A percentile compares a stretch with the other conserved stretches of the same genome.
Conservation (phyloP, 1,139 yeast genomes). For the Pneumocystis wakefieldiae region DNA sequence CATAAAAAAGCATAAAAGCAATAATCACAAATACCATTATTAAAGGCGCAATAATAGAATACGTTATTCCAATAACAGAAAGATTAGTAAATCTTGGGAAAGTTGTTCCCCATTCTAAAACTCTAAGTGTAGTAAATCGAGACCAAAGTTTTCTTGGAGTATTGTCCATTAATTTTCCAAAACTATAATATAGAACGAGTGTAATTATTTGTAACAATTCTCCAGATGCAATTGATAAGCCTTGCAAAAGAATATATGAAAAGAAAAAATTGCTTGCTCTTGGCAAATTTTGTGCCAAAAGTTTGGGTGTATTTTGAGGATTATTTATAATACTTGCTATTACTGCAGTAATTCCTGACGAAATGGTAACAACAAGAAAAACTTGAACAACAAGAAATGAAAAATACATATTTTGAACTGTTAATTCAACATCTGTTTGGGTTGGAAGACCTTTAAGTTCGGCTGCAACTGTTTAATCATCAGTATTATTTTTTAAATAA, state of each 20-base stretch:
- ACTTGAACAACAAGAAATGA: conserved; percentile 82
- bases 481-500: neutral
- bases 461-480: conserved; percentile 3
- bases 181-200: conserved; percentile 50
- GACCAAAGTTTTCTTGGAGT: conserved; percentile 81
- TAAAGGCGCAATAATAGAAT: conserved; percentile 69
- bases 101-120: conserved; percentile 72
- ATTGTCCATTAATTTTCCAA: conserved; percentile 55
- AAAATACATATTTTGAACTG: conserved; percentile 73
- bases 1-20: conserved; percentile 55
- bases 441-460: conserved; percentile 52
- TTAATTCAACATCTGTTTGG: conserved; percentile 54
- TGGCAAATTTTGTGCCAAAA: conserved; percentile 64
- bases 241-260: conserved; percentile 61
- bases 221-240: conserved; percentile 68
- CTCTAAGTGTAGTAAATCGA: conserved; percentile 48
- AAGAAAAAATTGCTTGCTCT: conserved; percentile 75
- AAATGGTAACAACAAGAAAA: conserved; percentile 63
- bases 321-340: conserved; percentile 49
- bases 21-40: conserved; percentile 53
- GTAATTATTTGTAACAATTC: conserved; percentile 64
- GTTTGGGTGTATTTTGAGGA: conserved; percentile 48
- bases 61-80: conserved; percentile 32
- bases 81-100: conserved; percentile 70
- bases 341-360: conserved; percentile 69